These are phyloP conservation scores for Vachellia pachyceras DNA, from an alignment of 306 rosid species.

Conservation along the genomic window DNA sequence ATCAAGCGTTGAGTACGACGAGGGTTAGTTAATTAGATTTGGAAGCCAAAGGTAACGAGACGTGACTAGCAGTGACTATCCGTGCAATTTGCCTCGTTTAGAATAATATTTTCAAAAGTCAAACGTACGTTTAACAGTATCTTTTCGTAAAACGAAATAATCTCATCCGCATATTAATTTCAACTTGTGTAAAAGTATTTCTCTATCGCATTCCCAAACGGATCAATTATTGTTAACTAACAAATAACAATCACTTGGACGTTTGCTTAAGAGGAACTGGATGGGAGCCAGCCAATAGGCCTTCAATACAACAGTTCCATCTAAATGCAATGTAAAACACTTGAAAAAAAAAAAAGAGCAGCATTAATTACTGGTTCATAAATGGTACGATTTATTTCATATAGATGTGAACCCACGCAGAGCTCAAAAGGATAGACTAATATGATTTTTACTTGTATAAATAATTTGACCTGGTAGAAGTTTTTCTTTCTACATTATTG, in stretches of 20 bases:
- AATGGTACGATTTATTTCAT: background rate
- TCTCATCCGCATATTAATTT: no score
- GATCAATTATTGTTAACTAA: background rate
- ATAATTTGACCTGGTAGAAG: background rate
- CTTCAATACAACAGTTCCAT: background rate
- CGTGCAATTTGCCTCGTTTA: background rate
- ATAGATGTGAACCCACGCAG: no score
- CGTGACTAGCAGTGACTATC: background rate
- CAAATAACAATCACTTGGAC: background rate
- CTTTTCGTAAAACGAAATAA: no score
- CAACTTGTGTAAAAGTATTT: no score
- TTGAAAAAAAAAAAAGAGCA: background rate
- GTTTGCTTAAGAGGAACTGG: background rate
- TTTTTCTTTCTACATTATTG: background rate
- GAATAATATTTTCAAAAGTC: no score
- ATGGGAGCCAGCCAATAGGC: background rate
- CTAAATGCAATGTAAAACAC: background rate
- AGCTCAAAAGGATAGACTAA: no score
- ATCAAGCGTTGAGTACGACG: slow-evolving; percentile 11
- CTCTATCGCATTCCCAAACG: no score
- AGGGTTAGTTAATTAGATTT: background rate
- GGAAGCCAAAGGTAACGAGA: background rate
- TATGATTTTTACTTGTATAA: no score
- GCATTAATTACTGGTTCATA: background rate
- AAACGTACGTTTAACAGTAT: no score